phyloP scores from a whole-genome alignment of 441 rosid genomes.

The Mallotus japonicus region DNA sequence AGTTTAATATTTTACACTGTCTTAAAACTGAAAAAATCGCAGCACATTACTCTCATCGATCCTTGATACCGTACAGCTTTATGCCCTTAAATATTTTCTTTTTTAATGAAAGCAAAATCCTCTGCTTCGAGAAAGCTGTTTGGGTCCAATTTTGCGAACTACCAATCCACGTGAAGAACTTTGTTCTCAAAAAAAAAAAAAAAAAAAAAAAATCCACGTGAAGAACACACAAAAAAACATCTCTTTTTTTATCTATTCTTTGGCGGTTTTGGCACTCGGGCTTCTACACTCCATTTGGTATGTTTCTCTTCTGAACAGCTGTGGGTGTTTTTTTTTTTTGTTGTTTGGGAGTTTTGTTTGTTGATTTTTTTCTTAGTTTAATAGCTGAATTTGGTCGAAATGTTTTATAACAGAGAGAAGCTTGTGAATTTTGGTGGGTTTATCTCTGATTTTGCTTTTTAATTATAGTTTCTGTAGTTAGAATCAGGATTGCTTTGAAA shows the following conservation, averaged over 20 bases:
- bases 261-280: not conserved
- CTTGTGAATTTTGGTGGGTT: not conserved
- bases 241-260: not conserved
- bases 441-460: not conserved
- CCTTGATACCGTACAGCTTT: no score
- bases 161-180: no score
- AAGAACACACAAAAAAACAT: no score
- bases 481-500: not conserved
- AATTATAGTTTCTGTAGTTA: not conserved
- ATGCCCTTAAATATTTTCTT: no score
- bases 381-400: not conserved
- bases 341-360: not conserved
- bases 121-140: no score
- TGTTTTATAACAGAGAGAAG: not conserved
- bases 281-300: not conserved
- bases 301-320: not conserved
- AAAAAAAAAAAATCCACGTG: no score
- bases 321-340: not conserved
- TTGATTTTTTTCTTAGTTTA: not conserved
- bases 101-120: no score
- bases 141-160: no score
- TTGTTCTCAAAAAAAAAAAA: no score
- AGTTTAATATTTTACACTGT: no score
- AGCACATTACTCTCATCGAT: no score
- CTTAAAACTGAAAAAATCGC: no score